These are phyloP conservation scores for Phytopythium sindhum DNA, from an alignment of 352 stramenopile genomes.

Conservation along the genomic window DNA sequence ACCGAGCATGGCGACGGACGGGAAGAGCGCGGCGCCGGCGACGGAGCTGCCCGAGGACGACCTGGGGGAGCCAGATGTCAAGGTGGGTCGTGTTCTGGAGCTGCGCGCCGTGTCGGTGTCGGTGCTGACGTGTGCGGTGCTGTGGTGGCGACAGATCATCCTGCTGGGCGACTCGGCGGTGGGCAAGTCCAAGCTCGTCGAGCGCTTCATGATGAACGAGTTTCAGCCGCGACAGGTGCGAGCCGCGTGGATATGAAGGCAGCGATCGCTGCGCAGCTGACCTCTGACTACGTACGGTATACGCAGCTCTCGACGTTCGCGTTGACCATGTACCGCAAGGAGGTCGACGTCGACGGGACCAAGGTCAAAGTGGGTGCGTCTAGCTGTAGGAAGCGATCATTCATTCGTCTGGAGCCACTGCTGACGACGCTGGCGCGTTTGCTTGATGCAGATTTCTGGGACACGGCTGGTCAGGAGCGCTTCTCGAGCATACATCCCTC, in stretches of 20 bases:
- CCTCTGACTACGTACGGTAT: background rate
- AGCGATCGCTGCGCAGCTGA: background rate
- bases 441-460: constrained; percentile 88
- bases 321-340: constrained; percentile 93
- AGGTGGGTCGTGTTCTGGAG: constrained; percentile 22
- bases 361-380: constrained; percentile 62
- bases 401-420: background rate
- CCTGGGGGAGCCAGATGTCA: constrained; percentile 60
- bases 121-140: background rate
- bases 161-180: constrained; percentile 93
- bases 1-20: constrained; percentile 29
- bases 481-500: constrained; percentile 95
- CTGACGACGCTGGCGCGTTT: background rate
- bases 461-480: constrained; percentile 94
- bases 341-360: constrained; percentile 77
- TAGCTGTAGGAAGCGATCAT: background rate
- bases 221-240: constrained; percentile 89
- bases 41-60: constrained; percentile 31
- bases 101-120: background rate
- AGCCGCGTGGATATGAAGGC: no score
- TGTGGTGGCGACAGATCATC: constrained; percentile 66
- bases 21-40: constrained; percentile 12
- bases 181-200: constrained; percentile 95
- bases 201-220: constrained; percentile 95
- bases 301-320: constrained; percentile 92